phyloP scores from a whole-genome alignment of 495 filamentous ascomycete genomes.

The Sabuloglossum arenarium region DNA sequence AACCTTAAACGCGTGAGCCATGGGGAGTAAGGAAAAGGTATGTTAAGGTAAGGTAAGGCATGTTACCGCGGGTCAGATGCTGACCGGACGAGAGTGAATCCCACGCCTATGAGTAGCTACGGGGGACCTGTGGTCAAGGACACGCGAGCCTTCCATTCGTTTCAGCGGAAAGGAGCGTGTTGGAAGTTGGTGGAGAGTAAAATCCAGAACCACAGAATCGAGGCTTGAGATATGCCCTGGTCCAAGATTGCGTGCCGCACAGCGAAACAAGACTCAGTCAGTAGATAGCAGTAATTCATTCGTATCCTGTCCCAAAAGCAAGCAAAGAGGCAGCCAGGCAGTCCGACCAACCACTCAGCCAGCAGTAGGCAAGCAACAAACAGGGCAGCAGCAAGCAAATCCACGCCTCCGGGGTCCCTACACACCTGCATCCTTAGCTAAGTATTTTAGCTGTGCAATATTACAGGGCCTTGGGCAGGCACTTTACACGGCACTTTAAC shows the following conservation, averaged over 20 bases:
- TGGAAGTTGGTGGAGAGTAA: neutral
- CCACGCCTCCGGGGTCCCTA: neutral
- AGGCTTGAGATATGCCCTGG: slow-evolving; percentile 1
- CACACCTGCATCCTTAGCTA: neutral
- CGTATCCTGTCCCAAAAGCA: neutral
- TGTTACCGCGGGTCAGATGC: neutral
- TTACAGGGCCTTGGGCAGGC: neutral
- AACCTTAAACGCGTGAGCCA: slow-evolving; percentile 2
- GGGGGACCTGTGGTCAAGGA: neutral
- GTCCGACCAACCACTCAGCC: too few species aligned
- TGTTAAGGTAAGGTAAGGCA: neutral
- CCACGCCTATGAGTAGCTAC: neutral
- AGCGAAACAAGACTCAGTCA: too few species aligned
- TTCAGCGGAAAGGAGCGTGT: neutral
- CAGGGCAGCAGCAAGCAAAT: neutral
- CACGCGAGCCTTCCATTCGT: neutral
- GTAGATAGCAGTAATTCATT: too few species aligned
- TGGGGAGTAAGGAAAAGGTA: neutral
- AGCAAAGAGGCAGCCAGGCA: neutral
- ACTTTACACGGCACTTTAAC: neutral
- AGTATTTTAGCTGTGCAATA: neutral
- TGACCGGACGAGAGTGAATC: neutral
- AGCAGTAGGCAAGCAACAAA: neutral
- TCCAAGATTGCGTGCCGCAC: neutral
- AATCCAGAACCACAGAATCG: neutral